phyloP scores from a whole-genome alignment of 2,329 filamentous ascomycete genomes.

The Alternaria sp. region DNA sequence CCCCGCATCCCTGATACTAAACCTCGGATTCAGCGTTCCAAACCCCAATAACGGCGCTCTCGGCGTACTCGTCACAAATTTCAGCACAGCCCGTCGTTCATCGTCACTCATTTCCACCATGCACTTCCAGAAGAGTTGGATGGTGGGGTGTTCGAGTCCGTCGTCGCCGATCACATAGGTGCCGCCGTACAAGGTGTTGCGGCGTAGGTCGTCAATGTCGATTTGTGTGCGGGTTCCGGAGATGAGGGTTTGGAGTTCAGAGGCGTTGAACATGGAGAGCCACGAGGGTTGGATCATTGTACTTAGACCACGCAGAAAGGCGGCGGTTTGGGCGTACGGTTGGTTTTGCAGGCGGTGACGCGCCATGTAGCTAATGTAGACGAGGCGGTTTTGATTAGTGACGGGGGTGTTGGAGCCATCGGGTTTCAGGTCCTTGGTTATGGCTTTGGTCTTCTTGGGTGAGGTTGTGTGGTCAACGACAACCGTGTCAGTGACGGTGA shows the following conservation, averaged over 20 bases:
- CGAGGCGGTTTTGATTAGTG: slow-evolving; percentile 88
- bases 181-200: slow-evolving; percentile 86
- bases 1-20: slow-evolving; percentile 88
- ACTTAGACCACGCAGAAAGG: slow-evolving; percentile 86
- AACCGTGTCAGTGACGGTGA: slow-evolving; percentile 81
- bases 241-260: slow-evolving; percentile 90
- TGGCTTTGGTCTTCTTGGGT: slow-evolving; percentile 62
- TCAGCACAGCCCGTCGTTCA: slow-evolving; percentile 85
- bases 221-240: slow-evolving; percentile 88
- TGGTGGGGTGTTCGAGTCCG: slow-evolving; percentile 81
- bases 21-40: slow-evolving; percentile 81
- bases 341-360: slow-evolving; percentile 86
- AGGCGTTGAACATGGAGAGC: slow-evolving; percentile 99
- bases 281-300: slow-evolving; percentile 90
- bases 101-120: slow-evolving; percentile 68
- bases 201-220: slow-evolving; percentile 83
- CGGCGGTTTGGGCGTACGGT: slow-evolving; percentile 80
- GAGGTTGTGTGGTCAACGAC: slow-evolving; percentile 45
- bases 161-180: slow-evolving; percentile 92
- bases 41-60: slow-evolving; percentile 91
- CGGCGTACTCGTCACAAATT: slow-evolving; percentile 95
- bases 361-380: slow-evolving; percentile 94
- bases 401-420: slow-evolving; percentile 80
- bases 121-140: slow-evolving; percentile 81
- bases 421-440: slow-evolving; percentile 78